These are phyloP conservation scores for Malus orientalis DNA, from an alignment of 306 rosid species.

Conservation along the genomic window DNA sequence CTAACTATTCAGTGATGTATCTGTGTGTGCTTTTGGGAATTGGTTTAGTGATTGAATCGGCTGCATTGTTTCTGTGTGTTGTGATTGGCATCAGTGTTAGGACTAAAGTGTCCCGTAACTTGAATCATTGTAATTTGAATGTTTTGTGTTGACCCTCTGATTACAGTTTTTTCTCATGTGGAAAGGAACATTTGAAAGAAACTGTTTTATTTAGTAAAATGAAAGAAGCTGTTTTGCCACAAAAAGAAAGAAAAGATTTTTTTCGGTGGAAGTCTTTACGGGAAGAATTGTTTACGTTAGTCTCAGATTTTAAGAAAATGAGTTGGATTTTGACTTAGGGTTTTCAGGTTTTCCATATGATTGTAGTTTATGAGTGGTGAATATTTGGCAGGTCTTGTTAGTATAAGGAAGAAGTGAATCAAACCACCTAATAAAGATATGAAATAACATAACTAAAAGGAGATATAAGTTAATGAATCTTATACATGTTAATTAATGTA, in stretches of 20 bases:
- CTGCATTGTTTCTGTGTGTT: neutral
- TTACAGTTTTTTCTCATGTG: conserved; percentile 7
- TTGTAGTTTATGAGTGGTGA: neutral
- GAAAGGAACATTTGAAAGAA: conserved; percentile 5
- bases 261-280: neutral
- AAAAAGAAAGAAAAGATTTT: neutral
- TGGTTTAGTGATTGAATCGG: neutral
- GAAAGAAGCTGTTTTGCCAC: neutral
- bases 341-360: neutral
- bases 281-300: neutral
- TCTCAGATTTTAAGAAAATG: conserved; percentile 4
- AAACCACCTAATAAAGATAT: too few species aligned
- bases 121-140: neutral
- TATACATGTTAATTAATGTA: too few species aligned
- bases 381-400: conserved; percentile 9
- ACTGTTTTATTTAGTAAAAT: neutral
- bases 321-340: conserved; percentile 4
- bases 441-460: too few species aligned
- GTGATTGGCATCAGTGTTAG: neutral
- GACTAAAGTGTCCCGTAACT: neutral
- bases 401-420: too few species aligned
- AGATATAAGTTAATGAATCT: too few species aligned
- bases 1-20: conserved; percentile 25
- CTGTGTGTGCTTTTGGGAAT: conserved; percentile 3
- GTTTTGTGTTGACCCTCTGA: neutral